Percentiles rank a stretch among this genome's conserved stretches.
Conservation (phyloP, 2,329 filamentous ascomycete genomes). For the Aschersonia sp. region DNA sequence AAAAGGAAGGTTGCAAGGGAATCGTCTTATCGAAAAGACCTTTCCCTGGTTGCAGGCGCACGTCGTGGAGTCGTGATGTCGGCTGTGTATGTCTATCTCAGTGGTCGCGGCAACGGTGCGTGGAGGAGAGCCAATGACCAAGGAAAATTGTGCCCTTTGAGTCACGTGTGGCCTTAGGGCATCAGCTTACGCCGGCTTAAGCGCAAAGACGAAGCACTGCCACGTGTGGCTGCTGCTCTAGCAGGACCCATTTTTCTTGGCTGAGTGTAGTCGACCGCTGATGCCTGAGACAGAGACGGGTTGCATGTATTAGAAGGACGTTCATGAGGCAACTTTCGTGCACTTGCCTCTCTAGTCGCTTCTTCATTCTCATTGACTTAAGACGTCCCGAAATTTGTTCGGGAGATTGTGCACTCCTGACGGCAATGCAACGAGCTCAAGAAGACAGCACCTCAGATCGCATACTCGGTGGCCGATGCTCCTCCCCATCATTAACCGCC, state of each 20-base stretch:
- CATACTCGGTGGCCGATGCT: not conserved
- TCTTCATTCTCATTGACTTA: too few relatives aligned
- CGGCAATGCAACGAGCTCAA: too few relatives aligned
- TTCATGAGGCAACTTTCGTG: too few relatives aligned
- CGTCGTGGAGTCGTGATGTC: slow-evolving; percentile 29
- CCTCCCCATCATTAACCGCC: not conserved
- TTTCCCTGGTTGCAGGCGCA: slow-evolving; percentile 24
- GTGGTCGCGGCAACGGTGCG: slow-evolving; percentile 14
- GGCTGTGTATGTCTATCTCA: slow-evolving; percentile 14
- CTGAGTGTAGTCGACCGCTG: too few relatives aligned
- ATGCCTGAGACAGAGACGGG: too few relatives aligned
- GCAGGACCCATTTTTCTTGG: too few relatives aligned
- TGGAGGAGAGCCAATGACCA: slow-evolving; percentile 17
- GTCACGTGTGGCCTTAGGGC: slow-evolving; percentile 22
- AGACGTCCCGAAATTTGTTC: too few relatives aligned
- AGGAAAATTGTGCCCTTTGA: slow-evolving; percentile 19
- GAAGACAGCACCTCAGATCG: not conserved
- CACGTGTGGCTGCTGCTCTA: too few relatives aligned
- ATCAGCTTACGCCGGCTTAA: slow-evolving; percentile 1
- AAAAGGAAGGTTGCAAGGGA: slow-evolving; percentile 14
- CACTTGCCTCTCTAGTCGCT: too few relatives aligned
- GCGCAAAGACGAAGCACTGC: not conserved
- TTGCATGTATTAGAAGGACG: too few relatives aligned
- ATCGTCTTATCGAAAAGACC: slow-evolving; percentile 32
- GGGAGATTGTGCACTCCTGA: too few relatives aligned